Evolutionary conservation across 2,329 filamentous ascomycete genomes (phyloP), one percentile per base, ranked within the genome.

Genomic region (Aspergillus transmontanensis): DNA sequence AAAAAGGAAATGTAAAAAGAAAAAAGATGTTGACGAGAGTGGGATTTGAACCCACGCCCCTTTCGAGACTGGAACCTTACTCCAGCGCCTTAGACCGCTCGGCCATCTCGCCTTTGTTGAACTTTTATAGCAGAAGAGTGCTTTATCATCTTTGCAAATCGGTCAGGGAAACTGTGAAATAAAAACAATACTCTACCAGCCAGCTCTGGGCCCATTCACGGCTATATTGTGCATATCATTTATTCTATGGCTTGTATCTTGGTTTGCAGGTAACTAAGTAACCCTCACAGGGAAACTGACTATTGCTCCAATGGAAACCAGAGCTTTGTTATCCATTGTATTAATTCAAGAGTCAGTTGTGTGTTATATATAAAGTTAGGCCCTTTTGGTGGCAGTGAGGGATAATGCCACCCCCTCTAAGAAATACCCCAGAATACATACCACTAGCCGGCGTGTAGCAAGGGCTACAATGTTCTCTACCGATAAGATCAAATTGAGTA

Each of bases 1-100:
- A 14, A 3, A 3, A 14, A 14, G 2, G 6, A 14, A 48, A 48
- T 1, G 1, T 3, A 6, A n/a, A 28, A 30, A 36, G 3, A 36
- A 54, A 54, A 54, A 55, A 55, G 32, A 55, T 55, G 51, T 26
- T 55, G 51, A 55, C 51, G 51, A 55, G 51, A 55, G 51, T 55
- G 51, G 51, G 51, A 55, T 55, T 55, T 55, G 51, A 55, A 55
- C 51, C 51, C 51, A 55, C 51, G 51, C 51, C 51, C 51, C 51
- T 55, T 55, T 55, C 51, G 51, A 55, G 51, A 55, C 51, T 55
- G 51, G 51, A 55, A 55, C 51, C 51, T 55, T 55, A 55, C 51
- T 55, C 51, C 51, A 55, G 51, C 34, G 51, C 51, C 51, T 55
- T 55, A 4, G 51, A 55, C 51, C 51, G 51, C 51, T 55, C 51